Conservation (phyloP, 2,329 filamentous ascomycete species). For the Epichloe gansuensis region DNA sequence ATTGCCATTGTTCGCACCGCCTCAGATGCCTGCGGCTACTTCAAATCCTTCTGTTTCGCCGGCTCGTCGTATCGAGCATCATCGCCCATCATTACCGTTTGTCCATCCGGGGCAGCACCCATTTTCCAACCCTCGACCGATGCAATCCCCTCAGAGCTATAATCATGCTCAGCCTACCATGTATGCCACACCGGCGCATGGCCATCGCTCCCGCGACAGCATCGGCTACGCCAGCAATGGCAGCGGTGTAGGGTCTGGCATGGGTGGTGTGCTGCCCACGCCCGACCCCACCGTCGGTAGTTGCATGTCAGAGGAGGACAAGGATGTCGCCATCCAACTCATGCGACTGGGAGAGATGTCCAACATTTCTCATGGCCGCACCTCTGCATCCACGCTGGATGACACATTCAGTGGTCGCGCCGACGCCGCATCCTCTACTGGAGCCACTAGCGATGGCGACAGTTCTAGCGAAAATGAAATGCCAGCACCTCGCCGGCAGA, state of each 20-base stretch:
- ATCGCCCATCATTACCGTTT: constrained; percentile 64
- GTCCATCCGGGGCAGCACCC: constrained; percentile 65
- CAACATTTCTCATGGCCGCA: constrained; percentile 85
- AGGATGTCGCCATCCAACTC: constrained; percentile 89
- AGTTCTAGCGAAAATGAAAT: constrained; percentile 52
- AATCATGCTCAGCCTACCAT: constrained; percentile 37
- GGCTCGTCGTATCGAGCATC: constrained; percentile 64
- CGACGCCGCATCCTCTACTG: constrained; percentile 73
- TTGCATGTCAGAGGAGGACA: constrained; percentile 88
- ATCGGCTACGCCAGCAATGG: constrained; percentile 40
- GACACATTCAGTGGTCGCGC: constrained; percentile 87
- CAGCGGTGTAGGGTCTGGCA: constrained; percentile 19
- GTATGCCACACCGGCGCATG: constrained; percentile 50
- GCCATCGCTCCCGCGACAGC: constrained; percentile 54
- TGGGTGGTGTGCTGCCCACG: constrained; percentile 61
- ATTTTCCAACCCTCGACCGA: constrained; percentile 62
- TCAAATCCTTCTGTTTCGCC: constrained; percentile 97
- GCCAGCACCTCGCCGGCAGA: constrained; percentile 46
- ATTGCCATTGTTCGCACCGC: constrained; percentile 86
- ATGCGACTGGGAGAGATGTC: constrained; percentile 93
- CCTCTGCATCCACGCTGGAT: constrained; percentile 84
- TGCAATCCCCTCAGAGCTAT: constrained; percentile 79
- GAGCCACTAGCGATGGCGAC: constrained; percentile 69
- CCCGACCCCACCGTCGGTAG: constrained; percentile 96
- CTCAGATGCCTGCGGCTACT: constrained; percentile 84